Conservation (phyloP, 768 basidiomycete genomes). For the Rhodotorula graminis region DNA sequence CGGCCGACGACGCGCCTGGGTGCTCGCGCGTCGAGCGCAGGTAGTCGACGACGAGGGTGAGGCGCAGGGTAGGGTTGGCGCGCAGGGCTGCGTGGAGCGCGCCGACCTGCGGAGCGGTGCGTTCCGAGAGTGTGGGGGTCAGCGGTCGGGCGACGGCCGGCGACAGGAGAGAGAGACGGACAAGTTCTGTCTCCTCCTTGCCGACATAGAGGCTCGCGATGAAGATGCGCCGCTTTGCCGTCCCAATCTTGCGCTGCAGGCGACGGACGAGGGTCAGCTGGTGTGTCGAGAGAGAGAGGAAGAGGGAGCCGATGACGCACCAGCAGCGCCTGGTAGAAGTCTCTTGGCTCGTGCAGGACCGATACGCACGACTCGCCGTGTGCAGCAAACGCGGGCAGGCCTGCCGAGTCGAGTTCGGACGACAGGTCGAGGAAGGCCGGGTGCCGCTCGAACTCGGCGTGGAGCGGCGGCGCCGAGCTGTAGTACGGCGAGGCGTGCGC, state of each 20-base stretch:
- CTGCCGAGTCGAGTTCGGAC: background rate
- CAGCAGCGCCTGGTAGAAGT: slow-evolving; percentile 58
- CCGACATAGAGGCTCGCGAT: slow-evolving; percentile 88
- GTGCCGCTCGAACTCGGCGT: slow-evolving; percentile 20
- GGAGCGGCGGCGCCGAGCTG: background rate
- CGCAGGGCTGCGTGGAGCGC: slow-evolving; percentile 61
- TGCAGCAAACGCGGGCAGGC: slow-evolving; percentile 53
- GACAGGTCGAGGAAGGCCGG: slow-evolving; percentile 20
- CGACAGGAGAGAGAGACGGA: slow-evolving; percentile 48
- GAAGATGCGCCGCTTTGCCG: slow-evolving; percentile 75
- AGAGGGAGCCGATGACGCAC: slow-evolving; percentile 46
- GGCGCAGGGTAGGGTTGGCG: slow-evolving; percentile 58
- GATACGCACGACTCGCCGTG: slow-evolving; percentile 52
- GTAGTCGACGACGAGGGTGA: slow-evolving; percentile 71
- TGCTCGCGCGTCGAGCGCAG: slow-evolving; percentile 53
- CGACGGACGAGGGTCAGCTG: background rate
- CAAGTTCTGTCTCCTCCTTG: slow-evolving; percentile 69
- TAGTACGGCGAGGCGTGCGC: background rate
- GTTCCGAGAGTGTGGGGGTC: background rate
- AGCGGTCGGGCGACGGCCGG: background rate
- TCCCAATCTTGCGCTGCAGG: slow-evolving; percentile 64
- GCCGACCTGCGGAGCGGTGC: slow-evolving; percentile 57
- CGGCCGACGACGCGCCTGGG: slow-evolving; percentile 49
- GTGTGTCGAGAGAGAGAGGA: background rate
- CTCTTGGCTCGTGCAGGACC: slow-evolving; percentile 57